Evolutionary conservation across 257 asterid species (phyloP).

Genomic region (Eustoma russellianum): DNA sequence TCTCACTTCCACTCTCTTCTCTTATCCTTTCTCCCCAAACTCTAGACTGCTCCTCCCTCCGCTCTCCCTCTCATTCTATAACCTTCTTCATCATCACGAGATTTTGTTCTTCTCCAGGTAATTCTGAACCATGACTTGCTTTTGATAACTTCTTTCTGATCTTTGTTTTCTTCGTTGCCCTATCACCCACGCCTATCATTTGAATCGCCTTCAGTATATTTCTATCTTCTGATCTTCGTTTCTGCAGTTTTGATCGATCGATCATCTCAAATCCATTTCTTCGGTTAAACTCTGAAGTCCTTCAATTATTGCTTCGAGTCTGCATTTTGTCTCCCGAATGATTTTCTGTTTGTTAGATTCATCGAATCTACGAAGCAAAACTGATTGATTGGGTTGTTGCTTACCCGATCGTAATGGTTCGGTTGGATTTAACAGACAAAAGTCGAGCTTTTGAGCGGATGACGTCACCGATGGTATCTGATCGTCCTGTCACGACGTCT

Average conservation of each 20-base stretch:
- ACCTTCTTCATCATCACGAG: neutral
- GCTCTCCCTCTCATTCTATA: constrained; percentile 3
- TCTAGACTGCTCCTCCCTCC: neutral
- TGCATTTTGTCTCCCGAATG: constrained; percentile 1
- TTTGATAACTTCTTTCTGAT: neutral
- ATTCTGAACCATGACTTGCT: neutral
- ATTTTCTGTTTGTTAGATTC: constrained; percentile 20
- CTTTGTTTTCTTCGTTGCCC: neutral
- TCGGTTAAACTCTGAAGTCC: neutral
- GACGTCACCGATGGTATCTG: constrained; percentile 33
- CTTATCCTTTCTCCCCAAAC: constrained; percentile 3
- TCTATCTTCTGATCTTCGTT: too few species aligned
- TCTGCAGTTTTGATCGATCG: too few species aligned
- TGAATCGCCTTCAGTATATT: neutral
- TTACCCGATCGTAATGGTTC: neutral
- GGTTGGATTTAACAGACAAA: neutral
- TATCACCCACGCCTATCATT: neutral
- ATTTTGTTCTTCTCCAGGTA: constrained; percentile 6
- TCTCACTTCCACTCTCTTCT: constrained; percentile 19
- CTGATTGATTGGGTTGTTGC: neutral
- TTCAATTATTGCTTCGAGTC: constrained; percentile 3
- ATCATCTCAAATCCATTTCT: neutral
- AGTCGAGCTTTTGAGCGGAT: constrained; percentile 1
- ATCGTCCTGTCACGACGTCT: constrained; percentile 31
- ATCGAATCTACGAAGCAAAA: constrained; percentile 24